Evolutionary conservation across 305 asterid species (phyloP), one percentile per base, ranked within the genome.

Genomic region (Fraxinus paxiana): DNA sequence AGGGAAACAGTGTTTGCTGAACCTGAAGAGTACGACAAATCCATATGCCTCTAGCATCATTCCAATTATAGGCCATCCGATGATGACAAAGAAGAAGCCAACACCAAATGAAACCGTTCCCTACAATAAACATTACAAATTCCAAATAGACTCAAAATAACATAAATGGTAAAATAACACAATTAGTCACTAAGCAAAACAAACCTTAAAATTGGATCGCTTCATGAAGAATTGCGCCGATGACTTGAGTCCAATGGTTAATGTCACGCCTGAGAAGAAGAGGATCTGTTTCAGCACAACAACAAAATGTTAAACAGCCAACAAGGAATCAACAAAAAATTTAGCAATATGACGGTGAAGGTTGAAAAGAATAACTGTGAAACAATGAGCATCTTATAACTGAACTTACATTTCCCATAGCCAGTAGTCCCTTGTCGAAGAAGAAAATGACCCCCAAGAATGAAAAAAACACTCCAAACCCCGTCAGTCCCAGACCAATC

Each of bases 401-500:
- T 63, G 61, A 30, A 83, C 99, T 91, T 89, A 95, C 99, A 82
- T 96, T 96, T 86, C 97, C 99, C 96, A 96, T 94, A 48, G 98
- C 98, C 82, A 96, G 90, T 59, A 96, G 90, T 22, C 99, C 99
- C 88, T 96, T 96, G 80, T 94, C 99, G 6, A 96, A 96, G 91
- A 96, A 92, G 92, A 92, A 94, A 84, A 91, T 85, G 82, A 96
- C 84, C 80, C 99, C 99, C 82, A 96, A 82, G 88, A 96, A 87
- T 17, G 98, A 94, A 87, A 96, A 96, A 76, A 96, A 92, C 9
- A 94, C 90, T 77, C 99, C 99, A 26, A 96, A 96, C 70, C 97
- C 99, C 69, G 99, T 96, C 91, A 96, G 88, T 70, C 99, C 97
- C 17, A 93, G 92, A 59, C 98, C 98, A 85, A 93, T 93, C 92